These are phyloP conservation scores for Choiromyces venosus DNA, from an alignment of 495 filamentous ascomycete genomes.

Conservation along the genomic window DNA sequence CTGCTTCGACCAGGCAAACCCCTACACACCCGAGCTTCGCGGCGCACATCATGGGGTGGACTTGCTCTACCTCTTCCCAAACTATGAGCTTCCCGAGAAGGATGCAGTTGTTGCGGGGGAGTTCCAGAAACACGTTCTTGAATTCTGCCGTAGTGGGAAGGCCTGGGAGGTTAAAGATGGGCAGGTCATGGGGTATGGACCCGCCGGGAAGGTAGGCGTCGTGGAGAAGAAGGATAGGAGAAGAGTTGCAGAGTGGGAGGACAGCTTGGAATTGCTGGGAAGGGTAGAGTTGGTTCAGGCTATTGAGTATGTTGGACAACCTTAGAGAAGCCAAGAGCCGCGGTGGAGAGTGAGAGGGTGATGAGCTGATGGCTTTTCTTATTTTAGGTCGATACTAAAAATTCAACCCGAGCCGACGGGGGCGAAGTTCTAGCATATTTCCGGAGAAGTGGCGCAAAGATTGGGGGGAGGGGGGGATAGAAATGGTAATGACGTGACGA, in stretches of 20 bases:
- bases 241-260: not conserved
- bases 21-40: not conserved
- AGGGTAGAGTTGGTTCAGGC: not conserved
- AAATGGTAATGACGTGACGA: not conserved
- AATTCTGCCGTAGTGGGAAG: not conserved
- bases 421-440: not conserved
- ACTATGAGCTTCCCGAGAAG: not conserved
- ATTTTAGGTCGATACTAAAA: not conserved
- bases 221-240: not conserved
- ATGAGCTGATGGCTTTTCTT: not conserved
- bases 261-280: not conserved
- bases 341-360: not conserved
- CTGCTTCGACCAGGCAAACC: constrained; percentile 1
- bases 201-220: not conserved
- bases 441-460: too few relatives aligned
- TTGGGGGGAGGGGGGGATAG: not conserved
- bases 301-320: not conserved
- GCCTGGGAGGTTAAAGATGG: not conserved
- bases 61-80: not conserved
- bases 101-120: not conserved
- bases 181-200: not conserved
- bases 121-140: constrained; percentile 1
- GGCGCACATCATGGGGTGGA: not conserved
- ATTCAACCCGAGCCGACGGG: not conserved
- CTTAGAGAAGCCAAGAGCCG: not conserved